Conservation (phyloP, 441 rosid genomes). For the Capsella rubella region DNA sequence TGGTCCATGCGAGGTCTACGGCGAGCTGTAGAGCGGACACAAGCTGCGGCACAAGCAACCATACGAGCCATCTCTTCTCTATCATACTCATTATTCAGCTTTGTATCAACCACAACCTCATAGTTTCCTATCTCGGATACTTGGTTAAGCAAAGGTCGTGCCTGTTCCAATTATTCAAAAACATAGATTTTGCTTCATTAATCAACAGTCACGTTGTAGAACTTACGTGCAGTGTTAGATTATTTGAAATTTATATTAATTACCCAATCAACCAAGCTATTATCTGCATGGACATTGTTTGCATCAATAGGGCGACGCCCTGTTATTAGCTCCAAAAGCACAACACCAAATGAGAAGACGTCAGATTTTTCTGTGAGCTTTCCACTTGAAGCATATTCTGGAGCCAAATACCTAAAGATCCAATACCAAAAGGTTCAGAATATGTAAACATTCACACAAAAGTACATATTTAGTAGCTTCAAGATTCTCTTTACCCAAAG, state of each 20-base stretch:
- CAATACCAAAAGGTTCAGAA: not conserved
- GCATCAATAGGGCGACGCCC: constrained; percentile 80
- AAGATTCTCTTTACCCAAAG: constrained; percentile 64
- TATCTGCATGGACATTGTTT: constrained; percentile 58
- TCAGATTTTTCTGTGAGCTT: constrained; percentile 88
- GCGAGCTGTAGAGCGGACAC: constrained; percentile 82
- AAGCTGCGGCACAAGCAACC: constrained; percentile 92
- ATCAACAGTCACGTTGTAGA: not conserved
- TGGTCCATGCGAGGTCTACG: constrained; percentile 91
- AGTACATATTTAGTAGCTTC: constrained; percentile 1
- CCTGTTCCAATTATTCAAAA: constrained; percentile 50
- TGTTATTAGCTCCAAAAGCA: constrained; percentile 90
- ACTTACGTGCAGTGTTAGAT: not conserved
- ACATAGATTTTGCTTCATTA: not conserved
- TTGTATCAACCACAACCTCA: constrained; percentile 67
- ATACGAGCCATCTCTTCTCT: constrained; percentile 80
- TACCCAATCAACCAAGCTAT: constrained; percentile 93
- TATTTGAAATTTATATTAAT: constrained; percentile 28
- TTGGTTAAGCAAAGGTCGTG: constrained; percentile 75
- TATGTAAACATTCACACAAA: constrained; percentile 7
- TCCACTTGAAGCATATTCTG: constrained; percentile 90
- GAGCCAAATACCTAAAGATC: constrained; percentile 76
- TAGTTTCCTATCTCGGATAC: constrained; percentile 64
- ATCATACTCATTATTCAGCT: constrained; percentile 56
- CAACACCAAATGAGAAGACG: constrained; percentile 86